A percentile compares a stretch with the other conserved stretches of the same genome.
Conservation (phyloP, 2,329 filamentous ascomycete species). For the Ophiostoma sp. region DNA sequence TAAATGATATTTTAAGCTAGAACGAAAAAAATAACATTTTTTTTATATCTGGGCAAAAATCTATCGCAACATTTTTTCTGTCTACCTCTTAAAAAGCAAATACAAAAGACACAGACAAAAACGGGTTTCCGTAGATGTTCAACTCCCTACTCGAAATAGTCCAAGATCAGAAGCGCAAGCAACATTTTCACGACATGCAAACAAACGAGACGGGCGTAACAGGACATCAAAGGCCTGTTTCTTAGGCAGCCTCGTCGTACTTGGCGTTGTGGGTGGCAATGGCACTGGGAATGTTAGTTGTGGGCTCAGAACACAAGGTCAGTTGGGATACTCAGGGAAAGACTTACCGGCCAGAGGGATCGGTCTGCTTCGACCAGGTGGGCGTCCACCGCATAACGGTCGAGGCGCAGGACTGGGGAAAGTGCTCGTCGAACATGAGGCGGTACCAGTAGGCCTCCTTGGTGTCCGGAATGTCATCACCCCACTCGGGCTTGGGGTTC, state of each 20-base stretch:
- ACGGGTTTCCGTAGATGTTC: background rate
- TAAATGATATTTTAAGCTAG: background rate
- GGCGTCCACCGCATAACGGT: conserved; percentile 97
- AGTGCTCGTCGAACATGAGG: conserved; percentile 98
- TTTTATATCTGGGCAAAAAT: conserved; percentile 8
- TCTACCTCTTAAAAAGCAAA: background rate
- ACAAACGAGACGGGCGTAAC: background rate
- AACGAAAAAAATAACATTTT: background rate
- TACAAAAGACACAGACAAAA: background rate
- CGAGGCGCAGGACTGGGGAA: conserved; percentile 84
- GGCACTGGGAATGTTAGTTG: conserved; percentile 52
- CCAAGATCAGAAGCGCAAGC: background rate
- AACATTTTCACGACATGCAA: background rate
- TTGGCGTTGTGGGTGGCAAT: conserved; percentile 75
- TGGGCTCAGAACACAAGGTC: background rate
- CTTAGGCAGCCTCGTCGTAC: conserved; percentile 53
- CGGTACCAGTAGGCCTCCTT: conserved; percentile 99
- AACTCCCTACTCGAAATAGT: background rate
- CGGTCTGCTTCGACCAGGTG: conserved; percentile 94
- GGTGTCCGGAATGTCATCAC: conserved; percentile 84
- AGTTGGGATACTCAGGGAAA: background rate
- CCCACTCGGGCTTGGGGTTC: conserved; percentile 97
- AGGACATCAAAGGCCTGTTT: background rate
- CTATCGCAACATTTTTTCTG: conserved; percentile 18
- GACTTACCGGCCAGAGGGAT: conserved; percentile 84